A percentile compares a stretch with the other conserved stretches of the same genome.
These are phyloP conservation scores for Xylariaceae sp. DNA, from an alignment of 2,329 filamentous ascomycete species.

Conservation along the genomic window DNA sequence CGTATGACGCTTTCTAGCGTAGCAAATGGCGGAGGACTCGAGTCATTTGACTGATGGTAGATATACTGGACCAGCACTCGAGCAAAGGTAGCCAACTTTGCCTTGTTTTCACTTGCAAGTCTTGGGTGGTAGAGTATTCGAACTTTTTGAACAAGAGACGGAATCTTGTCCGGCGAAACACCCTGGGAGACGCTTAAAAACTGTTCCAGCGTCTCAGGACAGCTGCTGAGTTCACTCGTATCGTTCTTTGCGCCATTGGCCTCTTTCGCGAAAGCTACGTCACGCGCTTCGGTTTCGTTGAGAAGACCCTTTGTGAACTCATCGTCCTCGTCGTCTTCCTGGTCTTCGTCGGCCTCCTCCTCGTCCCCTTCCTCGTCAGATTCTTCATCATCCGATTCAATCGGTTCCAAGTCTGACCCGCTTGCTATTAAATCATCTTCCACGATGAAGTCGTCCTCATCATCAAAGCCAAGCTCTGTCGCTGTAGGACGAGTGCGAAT, in stretches of 20 bases:
- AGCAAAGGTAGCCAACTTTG: slow-evolving; percentile 66
- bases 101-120: slow-evolving; percentile 77
- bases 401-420: slow-evolving; percentile 62
- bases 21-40: slow-evolving; percentile 49
- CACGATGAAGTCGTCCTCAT: slow-evolving; percentile 89
- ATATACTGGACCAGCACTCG: slow-evolving; percentile 60
- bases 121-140: slow-evolving; percentile 89
- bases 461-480: slow-evolving; percentile 69
- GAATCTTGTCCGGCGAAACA: slow-evolving; percentile 60
- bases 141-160: slow-evolving; percentile 80
- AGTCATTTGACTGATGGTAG: slow-evolving; percentile 42
- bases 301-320: slow-evolving; percentile 69
- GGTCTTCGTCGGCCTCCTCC: slow-evolving; percentile 38
- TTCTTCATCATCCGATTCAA: slow-evolving; percentile 33
- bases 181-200: slow-evolving; percentile 61
- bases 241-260: slow-evolving; percentile 35
- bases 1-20: slow-evolving; percentile 76
- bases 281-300: slow-evolving; percentile 51
- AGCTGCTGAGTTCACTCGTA: slow-evolving; percentile 66
- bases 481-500: slow-evolving; percentile 53
- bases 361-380: slow-evolving; percentile 27
- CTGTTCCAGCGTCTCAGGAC: slow-evolving; percentile 72
- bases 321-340: slow-evolving; percentile 53
- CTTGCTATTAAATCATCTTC: slow-evolving; percentile 85
- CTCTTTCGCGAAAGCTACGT: slow-evolving; percentile 44